Evolutionary conservation across 805 yeast genomes (phyloP), one percentile per base, ranked within the genome.

Genomic region (Millerago galiae): DNA sequence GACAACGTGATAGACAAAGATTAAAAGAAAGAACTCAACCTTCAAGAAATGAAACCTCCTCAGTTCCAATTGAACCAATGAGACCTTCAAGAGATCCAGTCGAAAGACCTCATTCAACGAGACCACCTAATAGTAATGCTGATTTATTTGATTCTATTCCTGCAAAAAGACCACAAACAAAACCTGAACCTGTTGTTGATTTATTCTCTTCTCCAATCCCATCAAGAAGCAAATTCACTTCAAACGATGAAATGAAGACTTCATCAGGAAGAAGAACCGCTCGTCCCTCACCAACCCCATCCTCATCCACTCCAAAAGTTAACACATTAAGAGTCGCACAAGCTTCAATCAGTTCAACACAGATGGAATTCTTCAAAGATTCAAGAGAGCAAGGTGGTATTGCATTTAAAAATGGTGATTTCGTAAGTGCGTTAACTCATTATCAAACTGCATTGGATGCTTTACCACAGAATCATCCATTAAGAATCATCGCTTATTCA

Each of bases 371-470:
- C 51, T 79, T 66, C 66, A 55, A 68, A 8, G 72, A 71, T 18
- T 66, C 70, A 25, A 77, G 79, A 46, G 62, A 61, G 8, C 70
- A 70, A 21, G 99, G 89, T 6, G 65, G 77, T 7, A 71, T 70
- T 14, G 71, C 79, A 1, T 93, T 80, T 66, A 75, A 77, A 43
- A 72, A 77, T n/a, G 99, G 99, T 15, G 91, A 93, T 59, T 93
- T 83, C 58, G 60, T 78, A 4, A 56, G 66, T 5, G 90, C 99
- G 0, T 66, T 77, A 12, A 71, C 65, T 25, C 69, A 71, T 41
- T 93, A 85, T 57, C 69, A 75, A 27, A 66, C 72, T 33, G 71
- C 83, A 1, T 60, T 77, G n/a, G 63, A 68, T 25, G 59, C 77
- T 3, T 65, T 89, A 2, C 95, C 96, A 0, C 50, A 56, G 2